Conservation (phyloP, 1,284 basidiomycete genomes). For the Tylopilus sp. region DNA sequence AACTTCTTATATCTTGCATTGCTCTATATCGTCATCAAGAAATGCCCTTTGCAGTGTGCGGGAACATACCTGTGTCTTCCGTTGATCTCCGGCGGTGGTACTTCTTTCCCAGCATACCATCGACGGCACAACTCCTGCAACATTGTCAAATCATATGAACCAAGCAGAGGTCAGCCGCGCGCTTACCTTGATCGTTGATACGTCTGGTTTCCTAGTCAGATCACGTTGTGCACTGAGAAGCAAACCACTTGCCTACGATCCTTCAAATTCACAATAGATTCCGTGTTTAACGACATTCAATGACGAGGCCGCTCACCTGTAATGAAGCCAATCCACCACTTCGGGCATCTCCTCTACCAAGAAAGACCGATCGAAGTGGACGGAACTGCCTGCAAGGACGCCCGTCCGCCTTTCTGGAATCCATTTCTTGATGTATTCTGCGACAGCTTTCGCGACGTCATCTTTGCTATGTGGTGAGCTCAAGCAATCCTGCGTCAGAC, state of each 20-base stretch:
- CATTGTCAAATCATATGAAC: slow-evolving; percentile 4
- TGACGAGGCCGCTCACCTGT: slow-evolving; percentile 61
- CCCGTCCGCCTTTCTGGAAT: slow-evolving; percentile 70
- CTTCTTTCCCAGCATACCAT: slow-evolving; percentile 66
- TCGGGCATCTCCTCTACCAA: slow-evolving; percentile 82
- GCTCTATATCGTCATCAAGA: slow-evolving; percentile 59
- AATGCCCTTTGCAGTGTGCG: slow-evolving; percentile 32
- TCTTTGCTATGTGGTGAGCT: slow-evolving; percentile 67
- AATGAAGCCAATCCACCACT: slow-evolving; percentile 80
- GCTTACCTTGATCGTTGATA: slow-evolving; percentile 81
- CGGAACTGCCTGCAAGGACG: slow-evolving; percentile 84
- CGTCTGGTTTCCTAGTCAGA: slow-evolving; percentile 57
- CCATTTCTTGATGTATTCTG: slow-evolving; percentile 81
- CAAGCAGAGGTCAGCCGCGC: not conserved
- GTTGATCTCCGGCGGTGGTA: slow-evolving; percentile 16
- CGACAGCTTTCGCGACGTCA: slow-evolving; percentile 66
- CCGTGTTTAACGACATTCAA: slow-evolving; percentile 14
- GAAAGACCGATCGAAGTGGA: slow-evolving; percentile 83
- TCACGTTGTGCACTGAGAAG: not conserved
- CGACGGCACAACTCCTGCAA: slow-evolving; percentile 76
- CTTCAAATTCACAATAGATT: slow-evolving; percentile 44
- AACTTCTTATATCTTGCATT: slow-evolving; percentile 79
- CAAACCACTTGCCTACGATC: slow-evolving; percentile 64
- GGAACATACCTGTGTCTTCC: slow-evolving; percentile 48
- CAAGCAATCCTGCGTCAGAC: slow-evolving; percentile 76